Conservation (phyloP, 805 yeast genomes). For the Candida maris region DNA sequence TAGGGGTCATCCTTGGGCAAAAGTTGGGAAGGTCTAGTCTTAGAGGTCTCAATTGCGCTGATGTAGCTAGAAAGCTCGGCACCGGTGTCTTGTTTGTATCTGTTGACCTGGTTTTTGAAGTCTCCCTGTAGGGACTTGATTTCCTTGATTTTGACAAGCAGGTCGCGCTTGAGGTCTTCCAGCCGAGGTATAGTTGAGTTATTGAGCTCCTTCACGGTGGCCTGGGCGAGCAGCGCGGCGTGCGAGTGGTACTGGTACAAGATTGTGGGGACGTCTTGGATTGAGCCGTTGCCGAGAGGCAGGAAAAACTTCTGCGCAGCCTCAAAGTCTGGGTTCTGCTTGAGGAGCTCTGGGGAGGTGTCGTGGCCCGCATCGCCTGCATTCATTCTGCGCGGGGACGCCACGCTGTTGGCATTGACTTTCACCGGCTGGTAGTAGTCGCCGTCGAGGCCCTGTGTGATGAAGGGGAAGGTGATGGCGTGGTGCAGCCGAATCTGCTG, state of each 20-base stretch:
- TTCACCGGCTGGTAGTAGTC: slow-evolving; percentile 37
- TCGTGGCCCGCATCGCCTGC: slow-evolving; percentile 15
- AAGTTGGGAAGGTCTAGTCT: slow-evolving; percentile 41
- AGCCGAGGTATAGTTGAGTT: slow-evolving; percentile 61
- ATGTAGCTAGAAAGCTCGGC: slow-evolving; percentile 48
- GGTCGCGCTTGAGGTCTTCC: slow-evolving; percentile 68
- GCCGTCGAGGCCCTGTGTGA: slow-evolving; percentile 41
- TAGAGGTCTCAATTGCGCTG: slow-evolving; percentile 64
- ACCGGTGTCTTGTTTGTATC: slow-evolving; percentile 67
- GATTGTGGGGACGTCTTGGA: slow-evolving; percentile 76
- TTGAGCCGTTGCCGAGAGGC: slow-evolving; percentile 74
- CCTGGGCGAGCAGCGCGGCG: slow-evolving; percentile 54
- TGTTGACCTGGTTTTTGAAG: slow-evolving; percentile 70
- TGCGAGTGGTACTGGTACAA: slow-evolving; percentile 53
- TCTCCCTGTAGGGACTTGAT: slow-evolving; percentile 79
- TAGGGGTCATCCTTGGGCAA: slow-evolving; percentile 74
- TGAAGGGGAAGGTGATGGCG: slow-evolving; percentile 58
- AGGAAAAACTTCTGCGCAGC: slow-evolving; percentile 52
- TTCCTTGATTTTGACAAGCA: slow-evolving; percentile 81
- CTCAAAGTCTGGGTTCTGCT: slow-evolving; percentile 33
- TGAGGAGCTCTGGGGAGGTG: slow-evolving; percentile 15
- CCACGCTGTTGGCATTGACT: slow-evolving; percentile 14
- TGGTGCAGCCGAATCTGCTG: slow-evolving; percentile 79
- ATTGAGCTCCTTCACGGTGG: slow-evolving; percentile 57
- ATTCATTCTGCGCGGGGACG: slow-evolving; percentile 4